Evolutionary conservation across 2,329 filamentous ascomycete genomes (phyloP).

Genomic region (Coleophoma eucalyptorum): DNA sequence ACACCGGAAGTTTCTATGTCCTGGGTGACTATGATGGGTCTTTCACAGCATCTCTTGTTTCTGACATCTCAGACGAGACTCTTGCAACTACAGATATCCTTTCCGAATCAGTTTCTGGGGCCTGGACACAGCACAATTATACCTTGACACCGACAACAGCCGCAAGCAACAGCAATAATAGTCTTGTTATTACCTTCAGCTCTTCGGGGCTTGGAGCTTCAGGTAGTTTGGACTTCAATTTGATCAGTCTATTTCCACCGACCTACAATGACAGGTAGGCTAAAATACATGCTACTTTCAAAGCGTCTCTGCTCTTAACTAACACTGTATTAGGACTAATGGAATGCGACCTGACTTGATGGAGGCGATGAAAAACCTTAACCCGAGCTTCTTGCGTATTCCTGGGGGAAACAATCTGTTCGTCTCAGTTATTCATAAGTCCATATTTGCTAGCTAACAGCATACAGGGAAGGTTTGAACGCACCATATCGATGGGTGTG

Average conservation of each 20-base stretch:
- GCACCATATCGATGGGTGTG: constrained; percentile 25
- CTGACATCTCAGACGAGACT: neutral
- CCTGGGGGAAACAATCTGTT: constrained; percentile 62
- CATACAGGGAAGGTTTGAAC: constrained; percentile 22
- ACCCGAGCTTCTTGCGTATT: constrained; percentile 55
- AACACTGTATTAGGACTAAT: constrained; percentile 32
- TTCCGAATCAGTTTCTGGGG: neutral
- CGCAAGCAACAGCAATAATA: constrained; percentile 39
- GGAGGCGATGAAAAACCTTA: constrained; percentile 44
- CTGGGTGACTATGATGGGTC: constrained; percentile 5
- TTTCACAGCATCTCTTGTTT: constrained; percentile 20
- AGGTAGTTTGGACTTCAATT: constrained; percentile 45
- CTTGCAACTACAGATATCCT: constrained; percentile 5
- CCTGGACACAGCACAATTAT: constrained; percentile 9
- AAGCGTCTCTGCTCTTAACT: neutral
- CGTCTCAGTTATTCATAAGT: constrained; percentile 6
- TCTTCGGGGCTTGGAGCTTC: constrained; percentile 34
- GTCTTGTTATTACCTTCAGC: constrained; percentile 45
- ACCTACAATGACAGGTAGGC: constrained; percentile 46
- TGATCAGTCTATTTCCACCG: constrained; percentile 56
- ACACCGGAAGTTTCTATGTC: constrained; percentile 9
- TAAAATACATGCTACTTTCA: constrained; percentile 18
- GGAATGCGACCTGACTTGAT: constrained; percentile 54
- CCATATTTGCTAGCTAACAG: constrained; percentile 13
- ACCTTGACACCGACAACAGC: constrained; percentile 2